phyloP scores from a whole-genome alignment of 768 basidiomycete genomes.

The Amanita jacksonii region DNA sequence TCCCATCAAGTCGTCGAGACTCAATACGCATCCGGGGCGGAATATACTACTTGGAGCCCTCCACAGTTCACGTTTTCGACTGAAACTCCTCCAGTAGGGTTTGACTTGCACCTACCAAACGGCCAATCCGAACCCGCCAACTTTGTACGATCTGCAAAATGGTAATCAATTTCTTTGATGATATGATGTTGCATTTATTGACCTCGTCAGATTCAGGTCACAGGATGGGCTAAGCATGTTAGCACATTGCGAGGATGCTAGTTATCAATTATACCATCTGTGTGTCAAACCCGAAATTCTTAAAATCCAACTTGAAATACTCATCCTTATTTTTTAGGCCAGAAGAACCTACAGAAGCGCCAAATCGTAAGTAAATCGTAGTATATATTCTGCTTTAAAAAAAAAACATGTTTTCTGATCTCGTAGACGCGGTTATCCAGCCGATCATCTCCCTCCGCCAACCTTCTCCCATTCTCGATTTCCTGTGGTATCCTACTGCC shows the following conservation, averaged over 20 bases:
- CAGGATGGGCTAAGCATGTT: slow-evolving; percentile 65
- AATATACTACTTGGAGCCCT: no score
- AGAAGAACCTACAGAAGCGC: neutral
- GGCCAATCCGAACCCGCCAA: slow-evolving; percentile 20
- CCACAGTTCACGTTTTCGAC: no score
- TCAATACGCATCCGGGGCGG: no score
- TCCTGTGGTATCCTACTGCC: slow-evolving; percentile 80
- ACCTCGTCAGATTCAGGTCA: slow-evolving; percentile 38
- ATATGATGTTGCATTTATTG: neutral
- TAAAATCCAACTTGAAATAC: no score
- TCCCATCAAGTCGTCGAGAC: no score
- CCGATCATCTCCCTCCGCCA: slow-evolving; percentile 32
- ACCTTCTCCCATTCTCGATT: slow-evolving; percentile 68
- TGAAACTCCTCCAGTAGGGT: no score
- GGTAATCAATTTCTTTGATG: slow-evolving; percentile 28
- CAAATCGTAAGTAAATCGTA: slow-evolving; percentile 3
- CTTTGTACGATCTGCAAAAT: slow-evolving; percentile 49
- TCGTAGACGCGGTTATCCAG: neutral
- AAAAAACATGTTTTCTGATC: neutral
- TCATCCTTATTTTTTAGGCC: neutral
- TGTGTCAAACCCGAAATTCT: no score
- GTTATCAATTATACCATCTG: slow-evolving; percentile 47
- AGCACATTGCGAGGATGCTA: slow-evolving; percentile 61
- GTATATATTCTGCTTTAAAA: neutral
- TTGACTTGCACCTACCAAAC: no score